Evolutionary conservation across 108 stramenopile species (phyloP).

Genomic region (Thalassiosira profunda): DNA sequence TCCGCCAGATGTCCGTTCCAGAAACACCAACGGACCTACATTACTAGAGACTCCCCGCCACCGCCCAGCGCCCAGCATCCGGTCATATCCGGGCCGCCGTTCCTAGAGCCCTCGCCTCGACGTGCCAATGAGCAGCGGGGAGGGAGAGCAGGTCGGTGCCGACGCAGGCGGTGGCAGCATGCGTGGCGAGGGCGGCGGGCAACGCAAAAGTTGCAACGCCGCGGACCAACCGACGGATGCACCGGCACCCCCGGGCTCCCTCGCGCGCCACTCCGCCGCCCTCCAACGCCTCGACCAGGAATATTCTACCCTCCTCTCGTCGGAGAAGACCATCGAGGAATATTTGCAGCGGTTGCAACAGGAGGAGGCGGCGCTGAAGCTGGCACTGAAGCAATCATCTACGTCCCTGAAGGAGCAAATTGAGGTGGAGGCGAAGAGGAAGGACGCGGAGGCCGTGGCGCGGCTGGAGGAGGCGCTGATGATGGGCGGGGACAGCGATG

Average conservation of each 20-base stretch:
- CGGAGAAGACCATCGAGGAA: neutral
- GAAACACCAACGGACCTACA: no score
- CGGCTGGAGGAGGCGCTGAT: constrained; percentile 20
- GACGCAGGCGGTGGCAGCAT: neutral
- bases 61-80: no score
- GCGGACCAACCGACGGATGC: no score
- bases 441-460: constrained; percentile 19
- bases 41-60: no score
- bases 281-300: neutral
- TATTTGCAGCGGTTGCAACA: neutral
- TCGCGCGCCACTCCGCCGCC: neutral
- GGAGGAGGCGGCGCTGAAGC: neutral
- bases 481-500: constrained; percentile 7
- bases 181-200: no score
- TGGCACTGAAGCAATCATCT: neutral
- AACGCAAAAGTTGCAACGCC: no score
- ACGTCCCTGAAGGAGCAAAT: neutral
- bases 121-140: neutral
- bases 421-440: neutral
- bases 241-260: no score
- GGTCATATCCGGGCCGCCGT: no score
- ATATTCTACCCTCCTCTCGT: neutral
- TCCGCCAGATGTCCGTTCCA: no score
- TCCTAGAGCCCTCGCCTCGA: constrained; percentile 26
- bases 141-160: neutral